phyloP scores from a whole-genome alignment of 2,329 filamentous ascomycete species.

The Trichophyton rubrum region DNA sequence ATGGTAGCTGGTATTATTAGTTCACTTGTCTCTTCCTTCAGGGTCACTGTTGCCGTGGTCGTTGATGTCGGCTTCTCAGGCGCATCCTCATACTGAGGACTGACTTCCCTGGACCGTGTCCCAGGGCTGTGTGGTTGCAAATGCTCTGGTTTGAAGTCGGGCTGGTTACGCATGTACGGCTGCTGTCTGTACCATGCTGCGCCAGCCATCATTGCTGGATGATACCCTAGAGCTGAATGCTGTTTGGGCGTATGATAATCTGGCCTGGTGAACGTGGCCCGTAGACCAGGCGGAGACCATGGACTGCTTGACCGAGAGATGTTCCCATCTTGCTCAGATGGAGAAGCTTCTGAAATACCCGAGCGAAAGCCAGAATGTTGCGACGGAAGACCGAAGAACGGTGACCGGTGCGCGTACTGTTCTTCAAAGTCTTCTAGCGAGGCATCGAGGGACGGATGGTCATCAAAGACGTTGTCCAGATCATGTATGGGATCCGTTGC shows the following conservation, averaged over 20 bases:
- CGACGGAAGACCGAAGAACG: slow-evolving; percentile 43
- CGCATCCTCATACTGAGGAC: slow-evolving; percentile 49
- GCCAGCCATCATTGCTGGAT: slow-evolving; percentile 29
- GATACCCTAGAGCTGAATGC: slow-evolving; percentile 15
- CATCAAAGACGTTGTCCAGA: slow-evolving; percentile 41
- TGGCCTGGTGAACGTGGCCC: slow-evolving; percentile 21
- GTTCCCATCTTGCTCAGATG: slow-evolving; percentile 28
- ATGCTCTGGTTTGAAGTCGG: slow-evolving; percentile 31
- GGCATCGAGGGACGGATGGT: slow-evolving; percentile 48
- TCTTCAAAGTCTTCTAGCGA: slow-evolving; percentile 52
- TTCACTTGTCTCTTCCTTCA: slow-evolving; percentile 33
- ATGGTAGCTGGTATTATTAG: slow-evolving; percentile 43
- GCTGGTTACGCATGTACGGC: slow-evolving; percentile 35
- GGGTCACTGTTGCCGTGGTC: slow-evolving; percentile 19
- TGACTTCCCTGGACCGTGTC: slow-evolving; percentile 44
- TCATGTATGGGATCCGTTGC: slow-evolving; percentile 22
- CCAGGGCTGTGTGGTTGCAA: slow-evolving; percentile 29
- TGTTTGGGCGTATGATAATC: slow-evolving; percentile 22
- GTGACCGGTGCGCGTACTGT: slow-evolving; percentile 25
- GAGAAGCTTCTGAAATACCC: slow-evolving; percentile 35
- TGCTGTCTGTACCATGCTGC: slow-evolving; percentile 44
- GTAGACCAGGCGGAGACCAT: slow-evolving; percentile 55
- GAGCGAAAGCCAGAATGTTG: slow-evolving; percentile 54
- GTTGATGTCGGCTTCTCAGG: slow-evolving; percentile 30
- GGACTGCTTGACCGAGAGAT: slow-evolving; percentile 37